Base-by-base conservation (phyloP, 2,329 filamentous ascomycete genomes). In the Canariomyces notabilis region DNA sequence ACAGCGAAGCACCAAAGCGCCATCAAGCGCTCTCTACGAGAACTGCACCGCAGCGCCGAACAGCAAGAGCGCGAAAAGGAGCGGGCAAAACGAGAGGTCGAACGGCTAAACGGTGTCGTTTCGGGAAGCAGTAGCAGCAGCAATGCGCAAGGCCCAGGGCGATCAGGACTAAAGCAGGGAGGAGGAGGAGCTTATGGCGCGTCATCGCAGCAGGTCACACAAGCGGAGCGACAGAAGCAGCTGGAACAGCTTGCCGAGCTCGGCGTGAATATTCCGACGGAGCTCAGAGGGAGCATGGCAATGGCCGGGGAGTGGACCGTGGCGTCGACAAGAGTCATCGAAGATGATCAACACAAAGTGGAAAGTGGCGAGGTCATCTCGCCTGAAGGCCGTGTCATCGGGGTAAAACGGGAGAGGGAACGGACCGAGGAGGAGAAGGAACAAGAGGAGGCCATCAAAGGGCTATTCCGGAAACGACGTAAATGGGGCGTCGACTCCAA, bases 221-320 rank as follows among this genome's bases (percentile, higher is more conserved):
- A 81, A 16, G 77, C 82, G 7, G 85, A 94, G 54, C 73, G 88
- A 46, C 91, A 91, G 66, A 77, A 76, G 44, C 93, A 98, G 67
- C 79, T 94, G 59, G 83, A 89, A 53, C 89, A 97, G 66, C 73
- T 98, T 9, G 89, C 85, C 4, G 87, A 85, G 29, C 77, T 98
- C 75, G 93, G 93, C 0, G 82, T 98, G 39, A 80, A 82, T 37
- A 79, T 97, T 44, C 93, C 93, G 1, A 82, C 87, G 36, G 82
- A 86, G 54, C 82, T 88, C 46, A 75, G 88, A 49, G 74, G 77
- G 2, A 87, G 93, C 49, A 82, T 96, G 79, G 89, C 90, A 5
- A 82, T 96, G 71, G 83, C 85, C 4, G 89, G 93, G 23, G 87
- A 95, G 43, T 98, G 91, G 91, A 81, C 88, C 0, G 78, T 83